Base-by-base conservation (phyloP, 2,329 filamentous ascomycete species). In the Xylariales sp. region DNA sequence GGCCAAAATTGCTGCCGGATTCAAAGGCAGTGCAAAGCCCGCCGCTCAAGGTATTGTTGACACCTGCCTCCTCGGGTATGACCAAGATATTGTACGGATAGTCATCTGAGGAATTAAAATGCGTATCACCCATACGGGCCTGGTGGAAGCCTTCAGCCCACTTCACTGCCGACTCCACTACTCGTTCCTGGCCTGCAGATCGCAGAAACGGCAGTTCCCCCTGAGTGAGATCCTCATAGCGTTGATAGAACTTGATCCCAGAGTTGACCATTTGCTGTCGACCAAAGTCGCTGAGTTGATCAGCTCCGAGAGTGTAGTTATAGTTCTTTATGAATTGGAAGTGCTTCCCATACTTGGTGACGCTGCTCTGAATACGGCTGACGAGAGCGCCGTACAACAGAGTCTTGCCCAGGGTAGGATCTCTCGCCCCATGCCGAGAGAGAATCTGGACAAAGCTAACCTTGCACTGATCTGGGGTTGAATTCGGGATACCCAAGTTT, bases 41-140 rank as follows among this genome's bases (percentile, higher is more conserved):
- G 55, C 91, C 85, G 48, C 83, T 81, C 17, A 96, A 72, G 1
- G 88, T 90, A 62, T 95, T 95, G 65, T 95, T 95, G 49, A 69
- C 70, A 1, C 70, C 75, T 0, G 63, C 45, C 3, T 62, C 71
- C 58, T 95, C 89, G 2, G 81, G 77, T 25, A 95, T 77, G 10
- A 84, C 65, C n/a, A 88, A 58, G 29, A 89, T 74, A 2, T 66
- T 51, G 21, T 76, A 73, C 2, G 71, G 63, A 35, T 76, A 71
- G 21, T 67, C 61, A 15, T 70, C 62, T 15, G 45, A 54, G 36
- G 59, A 48, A 34, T 77, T 62, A 15, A 62, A 49, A 2, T 57
- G 48, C 44, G 75, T 45, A 41, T 66, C 60, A 6, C 43, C 51
- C 23, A 53, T 17, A n/a, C 62, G 76, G 2, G 74, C 74, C 13